Base-by-base conservation (phyloP, 108 stramenopile genomes). In the Fistulifera solaris region DNA sequence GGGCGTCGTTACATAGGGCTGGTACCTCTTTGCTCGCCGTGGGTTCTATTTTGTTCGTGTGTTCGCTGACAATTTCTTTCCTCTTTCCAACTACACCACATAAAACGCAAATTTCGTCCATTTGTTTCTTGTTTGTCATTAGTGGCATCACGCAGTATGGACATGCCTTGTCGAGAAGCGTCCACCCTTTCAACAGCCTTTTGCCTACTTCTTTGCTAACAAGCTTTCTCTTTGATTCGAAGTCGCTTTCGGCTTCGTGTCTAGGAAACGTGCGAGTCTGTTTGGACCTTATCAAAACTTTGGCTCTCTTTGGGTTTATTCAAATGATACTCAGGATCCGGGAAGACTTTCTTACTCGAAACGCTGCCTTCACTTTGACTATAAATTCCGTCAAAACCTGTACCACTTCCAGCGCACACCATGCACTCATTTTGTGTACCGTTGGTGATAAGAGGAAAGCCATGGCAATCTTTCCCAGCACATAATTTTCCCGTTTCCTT, bases 171-270 rank as follows among this genome's bases (percentile, higher is more conserved):
- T 80, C 70, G 18, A 80, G 46, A 14, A 80, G 43, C 0, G 38
- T 65, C 78, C 78, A 80, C 2, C 78, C 78, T 17, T 71, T 43
- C 1, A 71, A 41, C 70, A 80, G 71, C 23, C 64, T 58, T 38
- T 69, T 74, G 23, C 67, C 70, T 21, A 80, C 71, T 52, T 80
- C 78, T 40, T 72, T 59, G 51, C 78, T 80, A 50, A 67, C 73
- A 22, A 63, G 43, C 12, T 63, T 35, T 13, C 78, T 58, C 50
- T 65, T 74, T 22, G 48, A 41, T 48, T 78, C 72, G 44, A 70
- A 78, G 10, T 67, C 63, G 2, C 59, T 44, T 15, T 61, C 52
- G 12, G 47, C 43, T 23, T 62, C 42, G 40, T 66, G 15, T 7
- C n/a, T 10, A 18, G 17, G 50, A 3, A 6, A 5, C 3, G 5